A percentile compares a stretch with the other conserved stretches of the same genome.
phyloP scores from a whole-genome alignment of 2,329 filamentous ascomycete species.

The Colletotrichum caudatum region DNA sequence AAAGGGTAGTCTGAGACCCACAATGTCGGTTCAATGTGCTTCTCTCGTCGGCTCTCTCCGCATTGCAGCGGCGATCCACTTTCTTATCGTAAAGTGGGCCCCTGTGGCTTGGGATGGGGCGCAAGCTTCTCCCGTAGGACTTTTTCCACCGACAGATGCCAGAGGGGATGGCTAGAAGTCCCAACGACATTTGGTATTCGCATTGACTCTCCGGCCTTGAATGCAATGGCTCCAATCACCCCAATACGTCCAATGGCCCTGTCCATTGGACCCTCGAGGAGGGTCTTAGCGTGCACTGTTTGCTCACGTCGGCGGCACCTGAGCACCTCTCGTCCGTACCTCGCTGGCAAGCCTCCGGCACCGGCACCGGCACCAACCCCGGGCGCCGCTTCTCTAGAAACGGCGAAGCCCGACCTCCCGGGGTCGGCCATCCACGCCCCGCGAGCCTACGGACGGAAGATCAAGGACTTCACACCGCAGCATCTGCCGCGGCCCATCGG shows the following conservation, averaged over 20 bases:
- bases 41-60: constrained; percentile 27
- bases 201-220: not conserved
- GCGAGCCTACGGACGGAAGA: constrained; percentile 68
- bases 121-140: constrained; percentile 13
- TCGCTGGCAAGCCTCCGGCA: constrained; percentile 47
- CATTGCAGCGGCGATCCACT: constrained; percentile 23
- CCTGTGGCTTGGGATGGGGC: constrained; percentile 31
- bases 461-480: constrained; percentile 68
- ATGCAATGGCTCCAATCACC: constrained; percentile 24
- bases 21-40: constrained; percentile 11
- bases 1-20: constrained; percentile 34
- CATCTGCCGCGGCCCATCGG: constrained; percentile 82
- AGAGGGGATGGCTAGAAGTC: not conserved
- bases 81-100: constrained; percentile 1
- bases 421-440: constrained; percentile 69
- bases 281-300: constrained; percentile 57
- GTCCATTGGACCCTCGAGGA: constrained; percentile 49
- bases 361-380: constrained; percentile 41
- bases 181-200: constrained; percentile 1
- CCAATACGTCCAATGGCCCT: constrained; percentile 47
- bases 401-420: constrained; percentile 54
- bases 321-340: constrained; percentile 56
- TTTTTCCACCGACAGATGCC: constrained; percentile 18
- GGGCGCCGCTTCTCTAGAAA: constrained; percentile 40
- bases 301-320: constrained; percentile 66